Percentiles rank a stretch among this genome's conserved stretches.
These are phyloP conservation scores for Didymellaceae sp. DNA, from an alignment of 2,329 filamentous ascomycete genomes.

Conservation along the genomic window DNA sequence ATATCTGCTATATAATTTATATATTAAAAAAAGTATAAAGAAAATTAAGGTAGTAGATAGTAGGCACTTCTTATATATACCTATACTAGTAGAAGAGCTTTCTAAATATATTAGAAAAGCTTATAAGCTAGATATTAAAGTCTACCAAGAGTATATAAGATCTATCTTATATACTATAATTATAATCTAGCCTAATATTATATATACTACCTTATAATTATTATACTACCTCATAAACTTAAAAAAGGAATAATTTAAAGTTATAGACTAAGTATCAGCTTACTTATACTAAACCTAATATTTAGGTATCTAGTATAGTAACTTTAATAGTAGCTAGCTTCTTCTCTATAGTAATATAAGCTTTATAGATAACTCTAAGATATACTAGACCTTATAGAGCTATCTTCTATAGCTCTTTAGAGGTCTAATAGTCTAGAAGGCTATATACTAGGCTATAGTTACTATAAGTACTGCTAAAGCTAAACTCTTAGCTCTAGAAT, in stretches of 20 bases:
- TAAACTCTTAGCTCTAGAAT: too few relatives aligned
- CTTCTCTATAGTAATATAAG: not conserved
- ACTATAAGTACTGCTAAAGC: too few relatives aligned
- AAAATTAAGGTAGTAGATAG: not conserved
- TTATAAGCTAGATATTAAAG: not conserved
- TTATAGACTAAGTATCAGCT: not conserved
- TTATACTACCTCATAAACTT: too few relatives aligned
- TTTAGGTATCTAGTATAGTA: not conserved
- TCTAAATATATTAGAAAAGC: not conserved
- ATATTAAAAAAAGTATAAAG: too few relatives aligned
- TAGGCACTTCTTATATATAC: not conserved
- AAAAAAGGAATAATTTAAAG: not conserved
- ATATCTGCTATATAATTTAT: too few relatives aligned
- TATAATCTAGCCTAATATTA: not conserved
- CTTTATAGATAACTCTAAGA: not conserved
- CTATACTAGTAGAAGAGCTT: not conserved
- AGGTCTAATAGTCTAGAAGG: not conserved
- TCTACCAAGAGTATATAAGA: not conserved
- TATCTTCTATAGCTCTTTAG: not conserved
- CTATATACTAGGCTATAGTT: not conserved
- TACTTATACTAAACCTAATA: not conserved
- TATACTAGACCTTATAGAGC: not conserved
- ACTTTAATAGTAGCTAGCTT: not conserved
- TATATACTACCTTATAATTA: not conserved
- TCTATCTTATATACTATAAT: not conserved